These are phyloP conservation scores for Megacollybia platyphylla DNA, from an alignment of 1,284 basidiomycete species.

Conservation along the genomic window DNA sequence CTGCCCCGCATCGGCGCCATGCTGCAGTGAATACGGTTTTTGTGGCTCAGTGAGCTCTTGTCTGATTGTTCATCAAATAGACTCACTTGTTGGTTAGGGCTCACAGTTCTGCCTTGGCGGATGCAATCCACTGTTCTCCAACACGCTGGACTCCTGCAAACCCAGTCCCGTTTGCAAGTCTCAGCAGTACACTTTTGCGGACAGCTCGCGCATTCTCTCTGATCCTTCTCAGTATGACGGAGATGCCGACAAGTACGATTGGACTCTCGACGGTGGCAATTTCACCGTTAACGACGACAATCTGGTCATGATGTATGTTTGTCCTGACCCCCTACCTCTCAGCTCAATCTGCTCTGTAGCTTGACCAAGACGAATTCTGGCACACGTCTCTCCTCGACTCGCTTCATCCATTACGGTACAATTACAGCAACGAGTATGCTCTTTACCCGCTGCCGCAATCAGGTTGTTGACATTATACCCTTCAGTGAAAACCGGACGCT, in stretches of 20 bases:
- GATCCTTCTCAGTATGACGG: slow-evolving; percentile 60
- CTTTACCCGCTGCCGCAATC: neutral
- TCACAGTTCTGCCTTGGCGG: slow-evolving; percentile 67
- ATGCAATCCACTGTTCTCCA: slow-evolving; percentile 66
- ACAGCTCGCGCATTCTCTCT: slow-evolving; percentile 52
- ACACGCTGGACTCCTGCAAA: slow-evolving; percentile 49
- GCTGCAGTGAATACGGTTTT: neutral
- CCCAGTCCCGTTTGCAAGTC: slow-evolving; percentile 60
- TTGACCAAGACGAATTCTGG: slow-evolving; percentile 63
- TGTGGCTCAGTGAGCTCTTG: neutral
- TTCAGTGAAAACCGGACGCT: slow-evolving; percentile 34
- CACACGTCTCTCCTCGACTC: slow-evolving; percentile 66
- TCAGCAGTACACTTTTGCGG: slow-evolving; percentile 46
- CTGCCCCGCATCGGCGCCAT: slow-evolving; percentile 1
- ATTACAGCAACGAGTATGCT: slow-evolving; percentile 56
- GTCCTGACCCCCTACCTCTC: neutral
- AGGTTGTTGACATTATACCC: neutral
- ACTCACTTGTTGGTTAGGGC: neutral
- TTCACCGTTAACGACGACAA: neutral
- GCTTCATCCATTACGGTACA: slow-evolving; percentile 72
- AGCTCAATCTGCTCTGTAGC: neutral
- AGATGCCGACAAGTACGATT: slow-evolving; percentile 59
- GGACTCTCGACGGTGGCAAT: slow-evolving; percentile 54
- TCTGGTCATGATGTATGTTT: neutral
- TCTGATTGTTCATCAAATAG: neutral